These are phyloP conservation scores for Gossypium mustelinum DNA, from an alignment of 345 rosid genomes.

Conservation along the genomic window DNA sequence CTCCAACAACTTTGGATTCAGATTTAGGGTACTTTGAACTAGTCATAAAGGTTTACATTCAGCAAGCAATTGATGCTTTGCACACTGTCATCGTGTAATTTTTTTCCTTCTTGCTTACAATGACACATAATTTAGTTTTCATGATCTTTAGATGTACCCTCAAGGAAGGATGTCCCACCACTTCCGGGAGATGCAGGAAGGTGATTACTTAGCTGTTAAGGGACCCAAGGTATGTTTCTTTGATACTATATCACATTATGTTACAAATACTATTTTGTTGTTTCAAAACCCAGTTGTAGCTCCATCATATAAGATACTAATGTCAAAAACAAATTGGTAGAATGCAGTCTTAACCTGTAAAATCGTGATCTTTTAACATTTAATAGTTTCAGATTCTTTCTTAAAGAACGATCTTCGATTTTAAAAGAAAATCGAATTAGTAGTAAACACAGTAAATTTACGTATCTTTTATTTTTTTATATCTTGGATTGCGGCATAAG, in stretches of 20 bases:
- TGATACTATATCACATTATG: not conserved
- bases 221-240: conserved; percentile 57
- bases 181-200: conserved; percentile 53
- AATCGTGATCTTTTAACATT: not conserved
- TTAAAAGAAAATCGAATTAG: not conserved
- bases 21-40: conserved; percentile 81
- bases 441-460: not conserved
- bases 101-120: not conserved
- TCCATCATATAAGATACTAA: not conserved
- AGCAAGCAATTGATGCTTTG: not conserved
- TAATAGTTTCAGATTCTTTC: not conserved
- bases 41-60: conserved; percentile 66
- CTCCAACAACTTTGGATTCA: conserved; percentile 91
- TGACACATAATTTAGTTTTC: not conserved
- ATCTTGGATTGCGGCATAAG: not conserved
- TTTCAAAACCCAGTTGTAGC: not conserved
- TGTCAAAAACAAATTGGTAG: not conserved
- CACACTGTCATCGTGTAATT: not conserved
- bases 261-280: not conserved
- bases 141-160: conserved; percentile 52
- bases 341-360: not conserved
- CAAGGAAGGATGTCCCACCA: conserved; percentile 80
- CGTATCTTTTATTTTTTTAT: not conserved
- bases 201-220: conserved; percentile 55
- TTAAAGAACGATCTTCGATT: not conserved